These are phyloP conservation scores for Saturnispora quitensis DNA, from an alignment of 805 yeast species.

Conservation along the genomic window DNA sequence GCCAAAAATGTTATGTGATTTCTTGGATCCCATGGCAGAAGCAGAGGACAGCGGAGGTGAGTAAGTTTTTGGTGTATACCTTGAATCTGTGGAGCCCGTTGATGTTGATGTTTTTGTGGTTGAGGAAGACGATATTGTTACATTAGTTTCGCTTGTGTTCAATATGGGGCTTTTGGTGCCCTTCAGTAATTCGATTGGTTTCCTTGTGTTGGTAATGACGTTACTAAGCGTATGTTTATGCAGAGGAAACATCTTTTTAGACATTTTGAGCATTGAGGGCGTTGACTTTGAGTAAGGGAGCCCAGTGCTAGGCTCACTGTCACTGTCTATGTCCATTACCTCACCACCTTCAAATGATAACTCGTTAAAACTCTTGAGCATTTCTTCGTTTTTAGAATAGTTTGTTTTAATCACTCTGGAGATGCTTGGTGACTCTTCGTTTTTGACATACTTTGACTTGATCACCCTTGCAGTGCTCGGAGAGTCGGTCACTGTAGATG, in stretches of 20 bases:
- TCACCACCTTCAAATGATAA: constrained; percentile 17
- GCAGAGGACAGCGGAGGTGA: background rate
- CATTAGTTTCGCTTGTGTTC: background rate
- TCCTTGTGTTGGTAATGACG: constrained; percentile 1
- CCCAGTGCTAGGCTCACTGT: background rate
- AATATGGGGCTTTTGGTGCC: background rate
- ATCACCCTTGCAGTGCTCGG: constrained; percentile 19
- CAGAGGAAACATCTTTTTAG: constrained; percentile 4
- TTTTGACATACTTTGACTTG: constrained; percentile 1
- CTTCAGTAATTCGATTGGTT: constrained; percentile 1
- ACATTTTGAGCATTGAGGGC: constrained; percentile 9
- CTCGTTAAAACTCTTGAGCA: constrained; percentile 29
- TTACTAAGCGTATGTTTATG: constrained; percentile 4
- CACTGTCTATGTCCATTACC: constrained; percentile 1
- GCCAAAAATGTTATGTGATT: constrained; percentile 5
- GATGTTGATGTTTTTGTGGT: background rate
- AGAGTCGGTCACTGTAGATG: constrained; percentile 28
- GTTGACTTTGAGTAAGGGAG: constrained; percentile 19
- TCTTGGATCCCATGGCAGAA: background rate
- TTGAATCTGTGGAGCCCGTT: background rate
- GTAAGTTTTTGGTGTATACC: background rate
- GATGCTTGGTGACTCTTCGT: constrained; percentile 23
- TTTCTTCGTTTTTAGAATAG: constrained; percentile 17
- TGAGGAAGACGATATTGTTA: background rate
- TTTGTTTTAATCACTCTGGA: constrained; percentile 22